Percentiles rank a stretch among this genome's conserved stretches.
phyloP scores from a whole-genome alignment of 805 yeast species.

The Pichia nakasei region DNA sequence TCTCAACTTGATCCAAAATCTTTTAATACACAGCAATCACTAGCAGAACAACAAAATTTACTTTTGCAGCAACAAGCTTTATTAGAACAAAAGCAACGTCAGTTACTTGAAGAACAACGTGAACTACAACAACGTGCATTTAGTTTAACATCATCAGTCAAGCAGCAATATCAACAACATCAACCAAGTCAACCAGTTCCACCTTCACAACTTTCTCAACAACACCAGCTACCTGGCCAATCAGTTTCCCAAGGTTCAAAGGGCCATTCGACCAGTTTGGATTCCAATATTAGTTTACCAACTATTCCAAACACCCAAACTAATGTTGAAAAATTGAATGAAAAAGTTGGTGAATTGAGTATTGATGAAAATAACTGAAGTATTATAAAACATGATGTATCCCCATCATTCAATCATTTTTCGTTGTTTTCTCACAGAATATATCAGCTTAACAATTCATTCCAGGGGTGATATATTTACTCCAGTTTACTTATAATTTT shows the following conservation, averaged over 20 bases:
- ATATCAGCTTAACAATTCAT: too few species aligned
- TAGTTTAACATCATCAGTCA: conserved; percentile 8
- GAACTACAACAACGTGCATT: conserved; percentile 13
- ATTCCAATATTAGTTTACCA: conserved; percentile 1
- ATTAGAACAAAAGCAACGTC: conserved; percentile 13
- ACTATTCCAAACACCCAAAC: background rate
- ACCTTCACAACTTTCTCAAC: background rate
- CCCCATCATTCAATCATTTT: too few species aligned
- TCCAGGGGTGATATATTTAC: too few species aligned
- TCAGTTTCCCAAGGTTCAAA: background rate
- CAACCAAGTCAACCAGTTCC: conserved; percentile 1
- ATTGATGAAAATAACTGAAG: conserved; percentile 6
- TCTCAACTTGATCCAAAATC: background rate
- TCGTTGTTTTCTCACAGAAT: too few species aligned
- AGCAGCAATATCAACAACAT: conserved; percentile 5
- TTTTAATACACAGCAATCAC: background rate
- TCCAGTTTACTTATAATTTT: too few species aligned
- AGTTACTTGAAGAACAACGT: conserved; percentile 10
- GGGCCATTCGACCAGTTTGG: conserved; percentile 5
- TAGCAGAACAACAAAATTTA: conserved; percentile 9
- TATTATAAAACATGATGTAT: too few species aligned
- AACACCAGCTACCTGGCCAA: background rate
- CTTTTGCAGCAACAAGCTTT: conserved; percentile 11
- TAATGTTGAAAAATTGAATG: conserved; percentile 9
- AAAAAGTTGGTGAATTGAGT: conserved; percentile 18